A percentile compares a stretch with the other conserved stretches of the same genome.
Conservation (phyloP, 2,329 filamentous ascomycete genomes). For the Neofusicoccum laricinum region DNA sequence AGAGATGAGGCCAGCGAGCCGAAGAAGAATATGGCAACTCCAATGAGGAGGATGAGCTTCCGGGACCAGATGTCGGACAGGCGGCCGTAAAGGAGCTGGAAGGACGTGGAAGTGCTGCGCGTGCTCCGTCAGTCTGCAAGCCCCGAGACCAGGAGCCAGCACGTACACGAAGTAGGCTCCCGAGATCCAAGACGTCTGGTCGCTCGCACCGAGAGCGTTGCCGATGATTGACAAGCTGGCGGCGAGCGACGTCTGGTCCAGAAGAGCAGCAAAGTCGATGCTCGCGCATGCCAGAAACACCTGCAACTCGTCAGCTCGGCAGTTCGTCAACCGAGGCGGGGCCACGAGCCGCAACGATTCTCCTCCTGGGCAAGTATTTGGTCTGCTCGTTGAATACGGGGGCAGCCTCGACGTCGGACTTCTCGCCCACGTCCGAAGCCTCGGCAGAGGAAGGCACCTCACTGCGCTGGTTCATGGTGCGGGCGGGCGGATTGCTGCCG, state of each 20-base stretch:
- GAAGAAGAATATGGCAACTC: conserved; percentile 49
- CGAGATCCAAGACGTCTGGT: conserved; percentile 55
- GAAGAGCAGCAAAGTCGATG: conserved; percentile 54
- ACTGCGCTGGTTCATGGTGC: neutral
- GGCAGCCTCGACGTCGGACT: conserved; percentile 3
- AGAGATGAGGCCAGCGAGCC: conserved; percentile 46
- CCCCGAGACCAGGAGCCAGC: conserved; percentile 26
- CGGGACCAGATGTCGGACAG: conserved; percentile 58
- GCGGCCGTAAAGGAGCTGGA: conserved; percentile 54
- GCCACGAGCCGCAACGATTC: conserved; percentile 14
- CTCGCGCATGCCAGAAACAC: conserved; percentile 58
- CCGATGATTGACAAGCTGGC: conserved; percentile 55
- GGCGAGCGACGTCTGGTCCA: conserved; percentile 58
- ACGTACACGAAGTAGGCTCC: conserved; percentile 51
- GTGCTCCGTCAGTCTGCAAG: neutral
- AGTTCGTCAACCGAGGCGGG: neutral
- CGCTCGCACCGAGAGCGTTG: conserved; percentile 48
- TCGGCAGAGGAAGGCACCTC: neutral
- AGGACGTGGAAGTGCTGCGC: conserved; percentile 41
- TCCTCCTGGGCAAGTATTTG: conserved; percentile 15
- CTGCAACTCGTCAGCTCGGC: conserved; percentile 27
- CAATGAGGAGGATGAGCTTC: conserved; percentile 51
- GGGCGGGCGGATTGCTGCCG: neutral
- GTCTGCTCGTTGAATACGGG: conserved; percentile 18
- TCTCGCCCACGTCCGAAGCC: neutral